Evolutionary conservation across 352 stramenopile species (phyloP), one percentile per base, ranked within the genome.

Genomic region (Globisporangium polare): DNA sequence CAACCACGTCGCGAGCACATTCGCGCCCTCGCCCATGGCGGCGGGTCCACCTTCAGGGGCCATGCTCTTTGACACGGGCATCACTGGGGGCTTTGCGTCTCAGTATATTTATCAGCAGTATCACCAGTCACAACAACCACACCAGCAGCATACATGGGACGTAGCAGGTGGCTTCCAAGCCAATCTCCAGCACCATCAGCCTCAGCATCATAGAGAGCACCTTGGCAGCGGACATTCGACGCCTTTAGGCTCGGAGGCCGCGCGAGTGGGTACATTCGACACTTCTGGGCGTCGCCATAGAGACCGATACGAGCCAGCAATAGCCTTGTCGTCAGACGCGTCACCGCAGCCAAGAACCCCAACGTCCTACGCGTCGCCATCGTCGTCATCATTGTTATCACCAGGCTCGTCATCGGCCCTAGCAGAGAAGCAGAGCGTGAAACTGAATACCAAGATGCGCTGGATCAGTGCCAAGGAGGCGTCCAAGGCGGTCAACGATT

Each of bases 381-480:
- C 45, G 8, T 50, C 43, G 12, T 1, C 43, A 50, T 20, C 26
- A 8, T n/a, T 26, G 31, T 13, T 17, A 53, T 39, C 47, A 12
- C 46, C 6, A 15, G 49, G 27, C 24, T 26, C 29, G n/a, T 49
- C 17, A 18, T 58, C 41, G 31, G 35, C 50, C 1, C 52, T 60
- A 4, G 52, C 24, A 9, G 47, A 63, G 17, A 62, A 67, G 27
- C 54, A 54, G 15, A 53, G 29, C 22, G 24, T 35, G 5, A 53
- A 53, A 7, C 51, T 65, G 18, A 63, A 46, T 15, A 52, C 86
- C 31, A 81, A 89, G 47, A 90, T 94, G 84, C 80, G 84, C 24
- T 94, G 84, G 84, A 80, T 73, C 65, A 87, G 75, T 10, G 84
- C 80, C 20, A 94, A 94, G 59, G 84, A 94, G 35, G 84, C 80